Percentiles rank a stretch among this genome's conserved stretches.
Evolutionary conservation across 1,284 basidiomycete species (phyloP).

Genomic region (Sphagnurus paluster): DNA sequence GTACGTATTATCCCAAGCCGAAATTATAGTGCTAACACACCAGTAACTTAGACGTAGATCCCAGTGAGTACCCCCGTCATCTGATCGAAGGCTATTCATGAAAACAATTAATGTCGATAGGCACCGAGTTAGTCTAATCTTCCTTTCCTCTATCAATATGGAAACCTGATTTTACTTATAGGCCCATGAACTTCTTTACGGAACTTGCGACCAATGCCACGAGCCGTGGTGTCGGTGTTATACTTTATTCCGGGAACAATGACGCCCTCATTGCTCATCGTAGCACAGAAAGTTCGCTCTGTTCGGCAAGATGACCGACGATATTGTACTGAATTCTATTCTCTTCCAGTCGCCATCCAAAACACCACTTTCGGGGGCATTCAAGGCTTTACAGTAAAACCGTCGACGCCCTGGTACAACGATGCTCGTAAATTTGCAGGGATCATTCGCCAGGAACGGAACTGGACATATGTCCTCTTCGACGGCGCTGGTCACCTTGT

Average conservation of each 20-base stretch:
- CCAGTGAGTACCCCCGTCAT: constrained; percentile 23
- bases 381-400: constrained; percentile 67
- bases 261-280: constrained; percentile 65
- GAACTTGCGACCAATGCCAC: constrained; percentile 66
- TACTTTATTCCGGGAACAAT: constrained; percentile 69
- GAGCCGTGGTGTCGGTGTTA: constrained; percentile 45
- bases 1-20: constrained; percentile 1
- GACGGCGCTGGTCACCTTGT: constrained; percentile 60
- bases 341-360: too few species aligned
- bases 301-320: constrained; percentile 2
- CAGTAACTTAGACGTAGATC: constrained; percentile 34
- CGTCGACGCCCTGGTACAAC: constrained; percentile 64
- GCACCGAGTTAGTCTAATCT: constrained; percentile 43
- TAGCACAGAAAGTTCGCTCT: constrained; percentile 57
- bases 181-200: constrained; percentile 63
- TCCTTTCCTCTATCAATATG: not conserved
- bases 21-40: constrained; percentile 12
- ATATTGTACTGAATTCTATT: constrained; percentile 51
- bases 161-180: constrained; percentile 24
- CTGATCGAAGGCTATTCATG: not conserved
- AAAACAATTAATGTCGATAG: constrained; percentile 20
- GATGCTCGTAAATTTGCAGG: constrained; percentile 61
- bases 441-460: constrained; percentile 71
- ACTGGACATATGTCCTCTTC: constrained; percentile 64
- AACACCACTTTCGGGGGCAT: constrained; percentile 73